These are phyloP conservation scores for Globisporangium okanoganense DNA, from an alignment of 352 stramenopile species.

Conservation along the genomic window DNA sequence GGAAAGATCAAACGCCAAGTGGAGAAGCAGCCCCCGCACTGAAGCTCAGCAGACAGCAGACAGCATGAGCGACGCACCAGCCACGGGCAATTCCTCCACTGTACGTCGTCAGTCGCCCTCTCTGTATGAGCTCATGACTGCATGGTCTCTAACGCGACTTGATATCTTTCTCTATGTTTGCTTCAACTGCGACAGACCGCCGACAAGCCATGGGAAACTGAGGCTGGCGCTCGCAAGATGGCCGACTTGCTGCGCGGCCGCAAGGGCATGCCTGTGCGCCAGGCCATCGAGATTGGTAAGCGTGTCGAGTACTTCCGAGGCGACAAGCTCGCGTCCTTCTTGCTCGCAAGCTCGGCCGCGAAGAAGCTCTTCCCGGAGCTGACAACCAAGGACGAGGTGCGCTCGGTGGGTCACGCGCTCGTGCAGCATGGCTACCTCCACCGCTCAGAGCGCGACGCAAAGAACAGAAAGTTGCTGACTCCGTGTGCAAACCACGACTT, in stretches of 20 bases:
- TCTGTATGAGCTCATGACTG: not conserved
- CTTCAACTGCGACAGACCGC: conserved; percentile 17
- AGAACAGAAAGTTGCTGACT: conserved; percentile 86
- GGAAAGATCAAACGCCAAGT: conserved; percentile 13
- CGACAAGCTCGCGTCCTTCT: conserved; percentile 85
- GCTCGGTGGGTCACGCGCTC: conserved; percentile 69
- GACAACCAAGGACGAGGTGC: conserved; percentile 71
- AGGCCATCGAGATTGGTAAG: conserved; percentile 89
- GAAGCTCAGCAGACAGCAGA: not conserved
- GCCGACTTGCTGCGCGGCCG: conserved; percentile 77
- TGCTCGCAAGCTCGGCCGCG: conserved; percentile 66
- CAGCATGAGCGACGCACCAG: conserved; percentile 12
- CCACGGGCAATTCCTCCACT: conserved; percentile 4
- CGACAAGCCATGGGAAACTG: conserved; percentile 69
- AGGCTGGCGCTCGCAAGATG: conserved; percentile 77
- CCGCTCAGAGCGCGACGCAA: conserved; percentile 78
- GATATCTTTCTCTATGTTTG: not conserved
- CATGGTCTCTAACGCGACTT: not conserved
- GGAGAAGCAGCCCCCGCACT: conserved; percentile 6
- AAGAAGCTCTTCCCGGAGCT: conserved; percentile 87
- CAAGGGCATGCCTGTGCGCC: conserved; percentile 85
- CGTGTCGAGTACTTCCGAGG: conserved; percentile 91
- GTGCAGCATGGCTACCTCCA: conserved; percentile 85
- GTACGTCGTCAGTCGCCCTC: not conserved
- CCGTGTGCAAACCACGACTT: conserved; percentile 90